These are phyloP conservation scores for Phytophthora constricta DNA, from an alignment of 352 stramenopile genomes.

Conservation along the genomic window DNA sequence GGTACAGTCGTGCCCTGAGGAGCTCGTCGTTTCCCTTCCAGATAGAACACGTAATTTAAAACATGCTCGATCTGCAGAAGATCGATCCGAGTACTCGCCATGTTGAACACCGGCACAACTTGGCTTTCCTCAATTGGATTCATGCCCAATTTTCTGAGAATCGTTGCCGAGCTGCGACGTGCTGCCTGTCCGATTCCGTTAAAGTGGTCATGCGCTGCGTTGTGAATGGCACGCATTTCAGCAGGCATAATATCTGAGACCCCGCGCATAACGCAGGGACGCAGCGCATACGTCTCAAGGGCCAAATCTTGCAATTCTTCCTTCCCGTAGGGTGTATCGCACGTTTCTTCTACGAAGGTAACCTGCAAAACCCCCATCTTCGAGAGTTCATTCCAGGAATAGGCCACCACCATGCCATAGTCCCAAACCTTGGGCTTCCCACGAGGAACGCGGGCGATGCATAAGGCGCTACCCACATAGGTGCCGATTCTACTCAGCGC, in stretches of 20 bases:
- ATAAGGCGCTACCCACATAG: slow-evolving; percentile 14
- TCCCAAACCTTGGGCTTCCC: slow-evolving; percentile 21
- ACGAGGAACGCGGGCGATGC: background rate
- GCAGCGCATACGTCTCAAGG: slow-evolving; percentile 10
- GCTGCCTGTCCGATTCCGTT: slow-evolving; percentile 9
- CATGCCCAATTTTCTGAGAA: slow-evolving; percentile 3
- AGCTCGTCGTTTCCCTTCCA: background rate
- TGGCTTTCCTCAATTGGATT: background rate
- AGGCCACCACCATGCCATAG: slow-evolving; percentile 14
- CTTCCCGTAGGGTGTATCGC: background rate
- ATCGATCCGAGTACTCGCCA: background rate
- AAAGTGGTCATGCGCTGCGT: slow-evolving; percentile 1
- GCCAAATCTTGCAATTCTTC: slow-evolving; percentile 11
- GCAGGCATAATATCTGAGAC: slow-evolving; percentile 8
- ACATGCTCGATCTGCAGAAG: slow-evolving; percentile 11
- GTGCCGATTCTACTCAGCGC: slow-evolving; percentile 14
- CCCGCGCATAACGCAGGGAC: background rate
- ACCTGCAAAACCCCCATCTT: slow-evolving; percentile 11
- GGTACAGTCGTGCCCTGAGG: background rate
- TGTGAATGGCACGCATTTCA: slow-evolving; percentile 17
- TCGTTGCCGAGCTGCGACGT: background rate
- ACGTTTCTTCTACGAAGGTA: background rate
- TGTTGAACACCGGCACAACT: background rate
- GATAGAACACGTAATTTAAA: slow-evolving; percentile 16
- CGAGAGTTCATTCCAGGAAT: background rate